Base-by-base conservation (phyloP, 1,139 yeast species). In the Suhomyces kunorum region DNA sequence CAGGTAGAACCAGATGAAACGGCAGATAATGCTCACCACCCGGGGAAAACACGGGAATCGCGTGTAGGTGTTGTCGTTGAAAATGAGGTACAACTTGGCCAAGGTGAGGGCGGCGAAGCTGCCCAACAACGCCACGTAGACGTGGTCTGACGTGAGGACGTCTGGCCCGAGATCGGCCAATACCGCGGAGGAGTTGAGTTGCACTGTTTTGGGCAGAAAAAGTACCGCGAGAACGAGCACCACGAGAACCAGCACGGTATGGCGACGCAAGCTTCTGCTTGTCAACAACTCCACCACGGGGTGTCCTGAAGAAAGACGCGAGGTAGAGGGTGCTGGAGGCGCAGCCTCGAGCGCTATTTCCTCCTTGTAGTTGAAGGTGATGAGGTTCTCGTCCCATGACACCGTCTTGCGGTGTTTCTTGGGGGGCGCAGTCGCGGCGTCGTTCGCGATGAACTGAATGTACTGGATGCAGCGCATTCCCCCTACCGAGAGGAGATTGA, bases 1-100 rank as follows among this genome's bases (percentile, higher is more conserved):
- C 34, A 53, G 40, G 45, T 63, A 63, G 25, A 51, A 43, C 63
- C 63, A 59, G 7, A 52, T 47, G 39, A 61, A 59, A 34, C 51
- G 47, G 30, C 53, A 36, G 16, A 56, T 34, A 13, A 55, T 36
- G 22, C 44, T 36, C 6, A 54, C 53, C n/a, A 46, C 29, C 12
- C 47, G 34, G 18, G 55, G 55, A 40, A 47, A 49, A 29, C 43
- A 43, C 17, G 37, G 36, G 38, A 45, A 38, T 18, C 41, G 36
- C 23, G 37, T 41, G 36, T 44, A 40, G 31, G 44, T 44, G 11
- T 54, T 55, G 26, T 48, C 49, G 35, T 42, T 50, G 16, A 51
- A 43, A 5, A 45, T 49, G 17, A 40, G 38, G 31, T 45, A 42
- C 25, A 54, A 46, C 27, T 46, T 54, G 26, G 16, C 9, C 12